Evolutionary conservation across 2,329 filamentous ascomycete genomes (phyloP), one percentile per base, ranked within the genome.

Genomic region (Aspergillus brunneoviolaceus): DNA sequence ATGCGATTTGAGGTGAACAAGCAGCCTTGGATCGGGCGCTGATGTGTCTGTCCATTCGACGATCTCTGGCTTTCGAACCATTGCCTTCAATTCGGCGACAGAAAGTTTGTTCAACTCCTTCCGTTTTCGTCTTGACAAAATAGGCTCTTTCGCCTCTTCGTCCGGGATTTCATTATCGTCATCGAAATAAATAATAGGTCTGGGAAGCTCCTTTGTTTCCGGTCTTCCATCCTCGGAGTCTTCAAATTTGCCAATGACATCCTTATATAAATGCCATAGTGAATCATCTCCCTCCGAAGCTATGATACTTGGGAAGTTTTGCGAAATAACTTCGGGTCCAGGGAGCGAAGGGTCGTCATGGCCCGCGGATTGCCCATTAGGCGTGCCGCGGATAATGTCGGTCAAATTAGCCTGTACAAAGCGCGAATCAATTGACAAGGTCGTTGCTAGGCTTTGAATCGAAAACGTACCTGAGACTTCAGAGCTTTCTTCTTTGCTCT

Each of bases 21-120:
- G 85, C 49, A 98, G 81, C 58, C 89, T 86, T 14, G 95, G 95
- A 73, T 99, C 93, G 27, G 90, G 87, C 0, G 95, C 93, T 16
- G 92, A 96, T 12, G 91, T 91, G 73, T 99, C 95, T 57, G 96
- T 95, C 95, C 95, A 98, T 71, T 99, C 95, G 5, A 99, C 94
- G 10, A 96, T 87, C 76, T 99, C 95, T 2, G 95, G 95, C 67
- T 93, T 94, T 69, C 84, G 85, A 61, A 97, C 95, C 58, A 96
- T 80, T 5, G 94, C 91, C 79, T 99, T 99, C 64, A 99, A 85
- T 77, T 98, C 92, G 52, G 95, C 95, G 61, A 99, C 91, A 6
- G 94, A 96, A 33, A 98, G 82, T 77, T 96, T 96, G 79, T 90
- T 96, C 73, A 92, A 83, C 78, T 90, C 87, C 80, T 98, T 99